Evolutionary conservation across 495 filamentous ascomycete genomes (phyloP).

Genomic region (Penicillium maclennaniae): DNA sequence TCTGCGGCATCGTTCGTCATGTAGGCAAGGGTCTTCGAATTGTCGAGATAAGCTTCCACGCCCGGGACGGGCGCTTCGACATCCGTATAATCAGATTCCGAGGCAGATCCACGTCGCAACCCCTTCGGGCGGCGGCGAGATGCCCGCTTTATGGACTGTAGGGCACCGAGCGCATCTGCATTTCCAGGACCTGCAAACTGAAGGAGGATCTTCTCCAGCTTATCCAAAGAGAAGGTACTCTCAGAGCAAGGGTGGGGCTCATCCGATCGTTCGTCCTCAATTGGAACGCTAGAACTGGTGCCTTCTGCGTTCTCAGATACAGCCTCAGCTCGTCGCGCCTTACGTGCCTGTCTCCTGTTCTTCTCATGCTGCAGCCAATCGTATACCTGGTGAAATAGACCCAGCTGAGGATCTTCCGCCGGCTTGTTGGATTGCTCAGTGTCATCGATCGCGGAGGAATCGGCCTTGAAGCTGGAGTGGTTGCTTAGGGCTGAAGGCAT

Average conservation of each 20-base stretch:
- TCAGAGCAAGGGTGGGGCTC: conserved; percentile 45
- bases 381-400: conserved; percentile 64
- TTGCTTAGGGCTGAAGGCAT: conserved; percentile 29
- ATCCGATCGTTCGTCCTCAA: conserved; percentile 26
- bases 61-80: conserved; percentile 66
- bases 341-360: conserved; percentile 53
- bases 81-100: conserved; percentile 78
- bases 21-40: conserved; percentile 81
- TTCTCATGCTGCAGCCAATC: conserved; percentile 81
- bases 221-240: conserved; percentile 59
- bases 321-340: conserved; percentile 32
- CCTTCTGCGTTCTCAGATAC: conserved; percentile 18
- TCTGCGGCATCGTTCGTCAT: conserved; percentile 53
- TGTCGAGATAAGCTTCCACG: conserved; percentile 79
- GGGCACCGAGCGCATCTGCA: conserved; percentile 29
- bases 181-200: conserved; percentile 46
- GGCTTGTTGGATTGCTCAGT: conserved; percentile 24
- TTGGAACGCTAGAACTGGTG: conserved; percentile 8
- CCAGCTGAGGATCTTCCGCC: conserved; percentile 34
- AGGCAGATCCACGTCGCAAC: conserved; percentile 48
- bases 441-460: conserved; percentile 22
- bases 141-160: conserved; percentile 32
- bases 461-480: conserved; percentile 26
- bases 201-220: conserved; percentile 63
- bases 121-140: conserved; percentile 32